Evolutionary conservation across 2,329 filamentous ascomycete species (phyloP).

Genomic region (Calonectria pauciramosa): DNA sequence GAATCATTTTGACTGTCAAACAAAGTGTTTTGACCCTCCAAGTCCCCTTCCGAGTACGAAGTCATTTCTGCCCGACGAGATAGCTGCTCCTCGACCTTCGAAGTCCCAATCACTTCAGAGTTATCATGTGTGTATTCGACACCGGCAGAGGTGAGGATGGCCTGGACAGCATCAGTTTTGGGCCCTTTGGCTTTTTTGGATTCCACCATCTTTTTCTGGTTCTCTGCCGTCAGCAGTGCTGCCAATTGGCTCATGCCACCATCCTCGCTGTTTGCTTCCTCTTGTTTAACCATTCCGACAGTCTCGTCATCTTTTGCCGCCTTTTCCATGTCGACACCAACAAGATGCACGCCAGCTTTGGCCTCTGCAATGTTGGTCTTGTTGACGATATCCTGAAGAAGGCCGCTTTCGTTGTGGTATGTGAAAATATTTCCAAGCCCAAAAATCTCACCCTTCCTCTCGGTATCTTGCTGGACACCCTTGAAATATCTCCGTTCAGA

Average conservation of each 20-base stretch:
- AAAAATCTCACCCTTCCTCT: slow-evolving; percentile 93
- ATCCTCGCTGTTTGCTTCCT: slow-evolving; percentile 69
- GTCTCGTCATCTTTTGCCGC: slow-evolving; percentile 67
- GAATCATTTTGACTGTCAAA: slow-evolving; percentile 64
- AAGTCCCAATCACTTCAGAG: slow-evolving; percentile 92
- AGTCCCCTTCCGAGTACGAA: slow-evolving; percentile 58
- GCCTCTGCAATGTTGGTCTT: slow-evolving; percentile 98
- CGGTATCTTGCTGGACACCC: slow-evolving; percentile 87
- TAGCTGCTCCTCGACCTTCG: slow-evolving; percentile 89
- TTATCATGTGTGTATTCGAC: slow-evolving; percentile 98
- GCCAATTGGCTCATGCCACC: slow-evolving; percentile 82
- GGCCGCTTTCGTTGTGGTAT: slow-evolving; percentile 82
- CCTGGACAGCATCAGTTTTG: slow-evolving; percentile 83
- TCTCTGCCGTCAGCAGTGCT: slow-evolving; percentile 61
- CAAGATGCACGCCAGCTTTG: slow-evolving; percentile 83
- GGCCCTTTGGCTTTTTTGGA: slow-evolving; percentile 54
- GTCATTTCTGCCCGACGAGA: slow-evolving; percentile 80
- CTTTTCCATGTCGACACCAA: slow-evolving; percentile 80
- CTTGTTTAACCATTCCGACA: slow-evolving; percentile 58
- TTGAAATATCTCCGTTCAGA: slow-evolving; percentile 95
- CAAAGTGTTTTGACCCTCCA: slow-evolving; percentile 67
- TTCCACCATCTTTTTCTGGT: slow-evolving; percentile 56
- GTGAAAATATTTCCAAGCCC: slow-evolving; percentile 89
- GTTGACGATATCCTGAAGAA: slow-evolving; percentile 96
- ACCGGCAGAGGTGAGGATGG: slow-evolving; percentile 88